Base-by-base conservation (phyloP, 148 eudicot genomes). In the Bassia scoparia region DNA sequence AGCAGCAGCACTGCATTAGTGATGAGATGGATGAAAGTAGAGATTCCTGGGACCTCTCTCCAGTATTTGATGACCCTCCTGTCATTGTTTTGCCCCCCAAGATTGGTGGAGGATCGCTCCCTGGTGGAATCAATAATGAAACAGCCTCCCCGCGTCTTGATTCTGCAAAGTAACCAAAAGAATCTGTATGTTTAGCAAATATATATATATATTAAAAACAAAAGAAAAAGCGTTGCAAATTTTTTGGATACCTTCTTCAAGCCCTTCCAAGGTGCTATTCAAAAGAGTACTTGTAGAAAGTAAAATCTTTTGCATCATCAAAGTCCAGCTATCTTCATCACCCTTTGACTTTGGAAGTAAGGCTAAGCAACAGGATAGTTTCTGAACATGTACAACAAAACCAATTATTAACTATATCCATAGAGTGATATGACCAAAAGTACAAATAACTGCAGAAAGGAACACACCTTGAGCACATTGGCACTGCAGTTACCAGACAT, bases 281-380 rank as follows among this genome's bases (percentile, higher is more conserved):
- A 95, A 77, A 72, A 86, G 89, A 74, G 59, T 34, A 76, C 80
- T 83, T 61, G 89, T 59, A 30, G 87, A 77, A 20, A 89, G 59
- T 74, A 91, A 78, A 70, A 95, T 77, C 83, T 90, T 95, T 72
- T 86, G 87, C 87, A 95, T 86, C 97, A 95, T 82, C 80, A 86
- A 71, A 35, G 79, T 84, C 98, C 98, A 93, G 86, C 93, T 93
- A 50, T 83, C 88, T 80, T 78, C 93, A 74, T 91, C 97, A 78
- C 96, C 97, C 77, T 71, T 87, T 71, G 96, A 85, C 79, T 86
- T 91, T 61, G 98, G 96, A 82, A 95, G 96, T 75, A 82, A 77
- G 48, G 97, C 90, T 78, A 95, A 83, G 83, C 90, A 89, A 79
- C 72, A 82, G 58, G 89, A 86, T 53, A 95, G 89, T 62, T 88